Conservation (phyloP, 1,284 basidiomycete species). For the Sparassis latifolia region DNA sequence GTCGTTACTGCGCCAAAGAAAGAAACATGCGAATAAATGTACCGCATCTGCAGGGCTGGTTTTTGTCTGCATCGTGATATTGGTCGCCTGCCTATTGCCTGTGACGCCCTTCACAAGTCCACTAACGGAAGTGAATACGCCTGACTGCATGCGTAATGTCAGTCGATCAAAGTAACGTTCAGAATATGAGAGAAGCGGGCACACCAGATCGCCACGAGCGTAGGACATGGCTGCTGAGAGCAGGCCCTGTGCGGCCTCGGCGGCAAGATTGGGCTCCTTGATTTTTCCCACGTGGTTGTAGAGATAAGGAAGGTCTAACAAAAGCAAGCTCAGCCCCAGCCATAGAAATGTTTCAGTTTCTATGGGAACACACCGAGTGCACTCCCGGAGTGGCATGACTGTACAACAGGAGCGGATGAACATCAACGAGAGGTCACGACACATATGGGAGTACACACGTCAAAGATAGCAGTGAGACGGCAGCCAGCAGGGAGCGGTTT, state of each 20-base stretch:
- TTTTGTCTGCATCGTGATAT: constrained; percentile 59
- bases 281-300: constrained; percentile 92
- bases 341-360: neutral
- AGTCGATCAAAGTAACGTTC: neutral
- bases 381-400: constrained; percentile 44
- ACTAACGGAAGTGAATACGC: constrained; percentile 49
- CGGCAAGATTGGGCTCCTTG: constrained; percentile 84
- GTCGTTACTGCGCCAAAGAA: constrained; percentile 15
- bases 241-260: constrained; percentile 73
- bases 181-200: neutral
- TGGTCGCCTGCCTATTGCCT: constrained; percentile 44
- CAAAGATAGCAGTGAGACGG: constrained; percentile 84
- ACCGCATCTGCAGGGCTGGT: constrained; percentile 73
- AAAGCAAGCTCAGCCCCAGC: neutral
- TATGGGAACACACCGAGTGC: constrained; percentile 27
- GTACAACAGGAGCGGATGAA: neutral
- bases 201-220: constrained; percentile 56
- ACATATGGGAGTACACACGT: constrained; percentile 39
- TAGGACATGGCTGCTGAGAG: constrained; percentile 45
- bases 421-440: too few relatives aligned
- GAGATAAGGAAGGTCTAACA: constrained; percentile 33
- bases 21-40: constrained; percentile 28
- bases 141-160: constrained; percentile 29
- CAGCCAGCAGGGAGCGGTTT: constrained; percentile 76
- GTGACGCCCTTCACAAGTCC: constrained; percentile 36